Evolutionary conservation across 1,284 basidiomycete species (phyloP), one percentile per base, ranked within the genome.

Genomic region (Tetrapyrgos nigripes): DNA sequence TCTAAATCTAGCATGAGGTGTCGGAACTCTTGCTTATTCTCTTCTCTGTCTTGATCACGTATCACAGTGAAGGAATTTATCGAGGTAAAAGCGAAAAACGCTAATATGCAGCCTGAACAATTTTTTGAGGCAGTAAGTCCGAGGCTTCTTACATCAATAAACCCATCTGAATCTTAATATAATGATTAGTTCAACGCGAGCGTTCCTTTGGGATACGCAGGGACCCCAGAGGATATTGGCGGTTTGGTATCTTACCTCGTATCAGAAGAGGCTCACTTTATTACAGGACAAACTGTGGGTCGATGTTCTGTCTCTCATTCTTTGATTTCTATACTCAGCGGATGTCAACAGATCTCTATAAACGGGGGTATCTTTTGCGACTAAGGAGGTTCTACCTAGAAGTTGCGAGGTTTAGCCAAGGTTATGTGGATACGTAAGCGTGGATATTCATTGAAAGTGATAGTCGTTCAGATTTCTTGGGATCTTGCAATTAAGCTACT

Each of bases 241-340:
- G 48, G 54, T 33, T 26, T 55, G 19, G 54, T 55, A 3, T 48
- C 54, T 6, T 53, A 53, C 33, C 27, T 53, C 26, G 51, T 24
- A 11, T 53, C 51, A 11, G 43, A 43, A n/a, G 51, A 53, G n/a
- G 51, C 51, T 35, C 37, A 19, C 8, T 53, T 43, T 53, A 37
- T 53, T 26, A 53, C 51, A 14, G 51, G 51, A 46, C 27, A 50
- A 37, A 17, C 14, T 40, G 37, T 40, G 19, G 17, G 37, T 40
- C 14, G 8, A 8, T 8, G 8, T 33, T 33, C 31, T 8, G 14
- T 8, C 31, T 33, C 8, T 8, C 8, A 33, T 33, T 8, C 8
- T 33, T 8, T 8, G 14, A 8, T 8, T 33, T 14, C 31, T 8
- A 33, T 8, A 8, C 14, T 33, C 8, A 8, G 8, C 14, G 8